Conservation (phyloP, 495 filamentous ascomycete species). For the Recurvomyces mirabilis region DNA sequence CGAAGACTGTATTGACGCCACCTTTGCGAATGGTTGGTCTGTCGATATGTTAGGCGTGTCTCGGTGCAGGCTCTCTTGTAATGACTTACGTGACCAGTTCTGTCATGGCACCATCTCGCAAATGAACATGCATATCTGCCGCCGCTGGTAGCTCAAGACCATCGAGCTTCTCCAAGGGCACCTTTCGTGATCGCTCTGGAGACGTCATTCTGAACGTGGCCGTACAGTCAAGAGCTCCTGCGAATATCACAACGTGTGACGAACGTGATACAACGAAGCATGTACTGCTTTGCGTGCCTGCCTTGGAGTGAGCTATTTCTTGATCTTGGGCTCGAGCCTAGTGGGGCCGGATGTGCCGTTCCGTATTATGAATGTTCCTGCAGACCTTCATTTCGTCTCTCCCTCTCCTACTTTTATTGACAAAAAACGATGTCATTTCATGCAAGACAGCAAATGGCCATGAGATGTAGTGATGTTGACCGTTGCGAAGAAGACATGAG, state of each 20-base stretch:
- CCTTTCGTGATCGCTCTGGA: constrained; percentile 5
- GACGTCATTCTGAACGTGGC: not conserved
- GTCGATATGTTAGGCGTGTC: not conserved
- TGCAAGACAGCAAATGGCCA: too few relatives aligned
- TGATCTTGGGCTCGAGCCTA: too few relatives aligned
- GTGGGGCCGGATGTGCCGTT: too few relatives aligned
- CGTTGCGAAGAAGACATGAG: too few relatives aligned
- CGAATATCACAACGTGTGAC: not conserved
- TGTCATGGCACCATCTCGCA: constrained; percentile 73
- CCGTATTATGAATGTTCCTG: too few relatives aligned
- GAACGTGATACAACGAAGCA: not conserved
- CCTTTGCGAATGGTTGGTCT: constrained; percentile 56
- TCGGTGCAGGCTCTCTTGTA: not conserved
- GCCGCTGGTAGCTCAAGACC: constrained; percentile 21
- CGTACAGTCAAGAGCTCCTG: not conserved
- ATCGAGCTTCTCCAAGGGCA: constrained; percentile 20
- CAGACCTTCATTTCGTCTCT: too few relatives aligned
- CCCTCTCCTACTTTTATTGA: too few relatives aligned
- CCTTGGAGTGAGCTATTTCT: too few relatives aligned
- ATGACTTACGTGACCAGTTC: constrained; percentile 49
- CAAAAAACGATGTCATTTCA: too few relatives aligned
- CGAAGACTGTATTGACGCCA: constrained; percentile 68
- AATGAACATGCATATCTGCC: constrained; percentile 44
- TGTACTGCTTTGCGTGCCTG: not conserved
- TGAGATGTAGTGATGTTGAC: too few relatives aligned